phyloP scores from a whole-genome alignment of 139 green algal genomes.

The Chlamydomonas urium region DNA sequence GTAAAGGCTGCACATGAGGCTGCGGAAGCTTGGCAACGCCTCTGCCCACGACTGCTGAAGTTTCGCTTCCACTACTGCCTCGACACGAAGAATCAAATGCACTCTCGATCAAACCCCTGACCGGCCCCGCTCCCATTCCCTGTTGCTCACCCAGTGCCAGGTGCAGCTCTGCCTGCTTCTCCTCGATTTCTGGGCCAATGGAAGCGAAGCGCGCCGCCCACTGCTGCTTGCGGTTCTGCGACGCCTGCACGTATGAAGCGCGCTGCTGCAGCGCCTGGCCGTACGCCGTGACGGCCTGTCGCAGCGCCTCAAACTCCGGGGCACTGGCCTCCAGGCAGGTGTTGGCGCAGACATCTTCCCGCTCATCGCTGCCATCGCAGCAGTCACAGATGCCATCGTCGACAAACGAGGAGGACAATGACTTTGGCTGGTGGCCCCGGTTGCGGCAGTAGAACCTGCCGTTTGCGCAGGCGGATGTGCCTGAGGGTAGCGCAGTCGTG shows the following conservation, averaged over 20 bases:
- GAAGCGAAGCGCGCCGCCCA: neutral
- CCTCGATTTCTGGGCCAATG: conserved; percentile 5
- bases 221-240: neutral
- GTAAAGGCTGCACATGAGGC: too few relatives aligned
- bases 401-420: conserved; percentile 78
- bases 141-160: too few relatives aligned
- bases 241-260: neutral
- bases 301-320: neutral
- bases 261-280: neutral
- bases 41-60: too few relatives aligned
- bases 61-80: too few relatives aligned
- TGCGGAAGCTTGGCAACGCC: too few relatives aligned
- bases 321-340: conserved; percentile 43
- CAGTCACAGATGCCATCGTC: conserved; percentile 93
- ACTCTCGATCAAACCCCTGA: too few relatives aligned
- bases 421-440: conserved; percentile 52
- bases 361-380: conserved; percentile 79
- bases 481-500: neutral
- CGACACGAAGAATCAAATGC: too few relatives aligned
- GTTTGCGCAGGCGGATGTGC: conserved; percentile 8
- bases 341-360: conserved; percentile 62
- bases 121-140: too few relatives aligned
- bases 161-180: too few relatives aligned
- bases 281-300: neutral
- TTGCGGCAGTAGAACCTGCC: conserved; percentile 85